Evolutionary conservation across 345 rosid genomes (phyloP).

Genomic region (Eucalyptus leucophloia): DNA sequence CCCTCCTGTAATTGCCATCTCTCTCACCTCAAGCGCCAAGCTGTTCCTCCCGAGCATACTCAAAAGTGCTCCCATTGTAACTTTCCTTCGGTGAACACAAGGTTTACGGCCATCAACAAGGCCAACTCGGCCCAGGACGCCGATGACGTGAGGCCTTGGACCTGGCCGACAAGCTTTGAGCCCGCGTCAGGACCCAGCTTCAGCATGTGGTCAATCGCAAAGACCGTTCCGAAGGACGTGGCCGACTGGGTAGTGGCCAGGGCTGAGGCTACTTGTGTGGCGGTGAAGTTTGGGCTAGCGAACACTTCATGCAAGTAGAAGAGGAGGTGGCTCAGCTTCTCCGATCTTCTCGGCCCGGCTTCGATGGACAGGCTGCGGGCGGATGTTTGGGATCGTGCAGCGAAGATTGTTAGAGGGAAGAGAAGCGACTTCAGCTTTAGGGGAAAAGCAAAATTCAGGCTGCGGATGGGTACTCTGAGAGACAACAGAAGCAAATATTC

Average conservation of each 20-base stretch:
- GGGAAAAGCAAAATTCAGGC: too few relatives aligned
- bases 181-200: background rate
- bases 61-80: constrained; percentile 16
- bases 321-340: background rate
- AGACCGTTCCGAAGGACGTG: background rate
- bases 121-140: background rate
- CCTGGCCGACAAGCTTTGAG: constrained; percentile 7
- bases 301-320: background rate
- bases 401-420: background rate
- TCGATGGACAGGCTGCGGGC: background rate
- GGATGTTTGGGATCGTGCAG: background rate
- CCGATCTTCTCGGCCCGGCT: background rate
- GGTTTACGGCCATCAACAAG: constrained; percentile 11
- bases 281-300: background rate
- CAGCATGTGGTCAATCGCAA: constrained; percentile 6
- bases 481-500: too few relatives aligned
- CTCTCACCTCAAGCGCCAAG: background rate
- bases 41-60: constrained; percentile 8
- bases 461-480: too few relatives aligned
- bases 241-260: background rate
- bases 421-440: background rate
- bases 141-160: constrained; percentile 8
- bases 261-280: background rate
- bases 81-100: constrained; percentile 14
- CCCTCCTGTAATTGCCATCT: constrained; percentile 14